Evolutionary conservation across 2,329 filamentous ascomycete species (phyloP).

Genomic region (Onygenales sp.): DNA sequence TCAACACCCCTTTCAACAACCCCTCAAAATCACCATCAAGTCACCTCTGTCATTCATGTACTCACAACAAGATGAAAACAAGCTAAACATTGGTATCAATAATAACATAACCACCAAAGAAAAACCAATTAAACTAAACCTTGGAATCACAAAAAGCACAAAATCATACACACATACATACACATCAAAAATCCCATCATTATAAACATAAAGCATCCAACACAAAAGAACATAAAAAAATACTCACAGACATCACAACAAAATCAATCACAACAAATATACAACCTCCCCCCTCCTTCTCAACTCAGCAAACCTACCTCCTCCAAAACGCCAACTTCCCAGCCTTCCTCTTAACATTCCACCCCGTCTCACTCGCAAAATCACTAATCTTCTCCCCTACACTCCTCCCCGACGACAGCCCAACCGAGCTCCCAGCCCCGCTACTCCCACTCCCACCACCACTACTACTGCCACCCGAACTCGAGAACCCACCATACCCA

Average conservation of each 20-base stretch:
- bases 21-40: too few relatives aligned
- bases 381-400: conserved; percentile 26
- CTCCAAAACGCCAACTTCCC: conserved; percentile 33
- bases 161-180: too few relatives aligned
- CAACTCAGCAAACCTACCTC: conserved; percentile 15
- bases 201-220: too few relatives aligned
- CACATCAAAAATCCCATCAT: too few relatives aligned
- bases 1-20: too few relatives aligned
- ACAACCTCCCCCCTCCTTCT: background rate
- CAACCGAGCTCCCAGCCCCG: conserved; percentile 6
- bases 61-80: too few relatives aligned
- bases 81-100: too few relatives aligned
- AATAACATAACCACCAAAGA: too few relatives aligned
- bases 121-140: too few relatives aligned
- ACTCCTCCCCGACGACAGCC: conserved; percentile 17
- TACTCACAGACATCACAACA: background rate
- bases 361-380: conserved; percentile 25
- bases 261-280: background rate
- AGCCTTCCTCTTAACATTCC: conserved; percentile 22
- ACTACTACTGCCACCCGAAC: conserved; percentile 2
- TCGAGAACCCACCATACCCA: conserved; percentile 7
- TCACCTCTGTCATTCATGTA: too few relatives aligned
- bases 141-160: too few relatives aligned
- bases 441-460: background rate
- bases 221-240: background rate